phyloP scores from a whole-genome alignment of 768 basidiomycete genomes.

The Agaricus subrufescens region DNA sequence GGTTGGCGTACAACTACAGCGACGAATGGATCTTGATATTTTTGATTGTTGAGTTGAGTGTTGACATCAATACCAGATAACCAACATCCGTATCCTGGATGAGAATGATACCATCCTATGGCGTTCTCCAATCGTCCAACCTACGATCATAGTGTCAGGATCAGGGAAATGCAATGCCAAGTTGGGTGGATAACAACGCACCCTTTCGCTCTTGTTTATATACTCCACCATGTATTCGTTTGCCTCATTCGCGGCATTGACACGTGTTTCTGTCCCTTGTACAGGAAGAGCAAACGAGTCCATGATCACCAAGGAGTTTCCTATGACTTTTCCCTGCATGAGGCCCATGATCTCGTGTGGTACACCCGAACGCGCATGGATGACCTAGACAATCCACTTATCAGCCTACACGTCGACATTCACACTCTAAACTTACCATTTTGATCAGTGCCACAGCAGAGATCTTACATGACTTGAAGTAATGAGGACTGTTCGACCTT shows the following conservation, averaged over 20 bases:
- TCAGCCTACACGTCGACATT: background rate
- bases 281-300: slow-evolving; percentile 97
- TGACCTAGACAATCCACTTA: slow-evolving; percentile 56
- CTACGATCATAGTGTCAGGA: slow-evolving; percentile 27
- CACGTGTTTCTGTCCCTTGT: slow-evolving; percentile 96
- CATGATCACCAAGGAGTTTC: slow-evolving; percentile 77
- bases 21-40: slow-evolving; percentile 93
- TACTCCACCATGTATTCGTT: slow-evolving; percentile 99
- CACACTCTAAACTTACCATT: slow-evolving; percentile 50
- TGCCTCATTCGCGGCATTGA: slow-evolving; percentile 93
- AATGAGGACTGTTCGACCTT: slow-evolving; percentile 53
- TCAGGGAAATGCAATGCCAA: background rate
- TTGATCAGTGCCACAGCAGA: slow-evolving; percentile 94
- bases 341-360: slow-evolving; percentile 99
- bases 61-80: slow-evolving; percentile 97
- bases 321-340: slow-evolving; percentile 94
- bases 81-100: slow-evolving; percentile 99
- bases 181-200: slow-evolving; percentile 23
- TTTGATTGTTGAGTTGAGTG: slow-evolving; percentile 94
- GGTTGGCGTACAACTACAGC: slow-evolving; percentile 79
- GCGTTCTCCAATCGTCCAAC: slow-evolving; percentile 82
- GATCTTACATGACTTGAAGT: slow-evolving; percentile 90
- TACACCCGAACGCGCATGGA: slow-evolving; percentile 95
- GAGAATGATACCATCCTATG: slow-evolving; percentile 98
- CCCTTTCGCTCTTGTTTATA: slow-evolving; percentile 75